Conservation (phyloP, 345 rosid species). For the Eucalyptus guilfoylei region DNA sequence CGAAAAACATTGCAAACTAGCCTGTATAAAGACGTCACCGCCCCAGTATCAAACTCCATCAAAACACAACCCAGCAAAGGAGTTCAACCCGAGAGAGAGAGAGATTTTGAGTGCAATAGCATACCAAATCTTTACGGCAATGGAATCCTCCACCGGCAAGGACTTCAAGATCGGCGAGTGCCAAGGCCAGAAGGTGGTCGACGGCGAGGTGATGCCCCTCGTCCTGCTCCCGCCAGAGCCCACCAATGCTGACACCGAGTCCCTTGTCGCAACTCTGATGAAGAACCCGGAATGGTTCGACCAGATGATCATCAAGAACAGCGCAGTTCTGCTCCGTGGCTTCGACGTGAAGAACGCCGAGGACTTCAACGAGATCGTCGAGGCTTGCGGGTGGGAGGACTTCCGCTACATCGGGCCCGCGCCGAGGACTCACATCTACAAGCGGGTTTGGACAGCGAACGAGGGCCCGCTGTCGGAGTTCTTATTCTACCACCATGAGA, state of each 20-base stretch:
- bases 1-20: not conserved
- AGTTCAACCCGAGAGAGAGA: not conserved
- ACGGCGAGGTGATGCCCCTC: conserved; percentile 45
- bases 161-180: conserved; percentile 49
- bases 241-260: conserved; percentile 2
- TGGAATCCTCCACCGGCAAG: conserved; percentile 26
- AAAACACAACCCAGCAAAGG: not conserved
- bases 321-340: conserved; percentile 49
- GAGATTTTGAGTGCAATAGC: not conserved
- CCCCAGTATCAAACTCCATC: not conserved
- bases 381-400: conserved; percentile 47
- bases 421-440: conserved; percentile 37
- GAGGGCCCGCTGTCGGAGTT: conserved; percentile 69
- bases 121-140: not conserved
- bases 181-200: conserved; percentile 53
- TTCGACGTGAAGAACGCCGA: conserved; percentile 32
- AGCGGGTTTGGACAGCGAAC: conserved; percentile 60
- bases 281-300: conserved; percentile 52
- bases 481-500: conserved; percentile 63
- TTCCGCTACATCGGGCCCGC: conserved; percentile 52
- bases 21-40: not conserved
- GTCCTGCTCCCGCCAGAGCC: conserved; percentile 27
- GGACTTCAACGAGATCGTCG: conserved; percentile 46
- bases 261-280: conserved; percentile 17
- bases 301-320: conserved; percentile 39